Evolutionary conservation across 1,284 basidiomycete species (phyloP), one percentile per base, ranked within the genome.

Genomic region (Tetrapyrgos nigripes): DNA sequence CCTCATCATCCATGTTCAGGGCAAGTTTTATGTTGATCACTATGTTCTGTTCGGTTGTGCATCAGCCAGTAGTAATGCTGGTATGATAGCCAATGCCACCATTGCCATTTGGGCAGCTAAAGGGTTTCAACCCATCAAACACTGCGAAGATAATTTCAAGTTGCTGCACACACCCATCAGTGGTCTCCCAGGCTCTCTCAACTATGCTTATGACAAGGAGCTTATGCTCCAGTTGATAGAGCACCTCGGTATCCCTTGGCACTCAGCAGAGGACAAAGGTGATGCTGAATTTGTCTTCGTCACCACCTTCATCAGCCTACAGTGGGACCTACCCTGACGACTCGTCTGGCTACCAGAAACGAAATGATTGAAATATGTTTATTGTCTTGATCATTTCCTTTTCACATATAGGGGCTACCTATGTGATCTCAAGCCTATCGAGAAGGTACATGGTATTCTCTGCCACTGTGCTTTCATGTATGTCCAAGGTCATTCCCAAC

Each of bases 91-190:
- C 24, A 66, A 70, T 33, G 31, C 31, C 27, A 59, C 58, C 2
- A 51, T 66, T 4, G 64, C 61, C n/a, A 63, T 71, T 9, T 53
- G 68, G 27, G 54, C 46, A 2, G 43, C 62, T n/a, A 51, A 52
- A 3, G 31, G 27, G 3, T 17, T 29, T 55, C 1, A 40, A 53
- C 26, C 44, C 10, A n/a, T 45, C 44, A 10, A 37, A 3, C 67
- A 74, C 53, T 75, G 68, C 65, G 69, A 73, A 14, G 72, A 75
- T 50, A 72, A 74, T 53, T 55, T 68, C 26, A 40, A 23, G 1
- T 14, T 4, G 4, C 23, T 62, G 11, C 52, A 35, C 11, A n/a
- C n/a, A n/a, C n/a, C n/a, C 46, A 47, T 33, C 51, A 70, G n/a
- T 29, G n/a, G 21, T 14, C 13, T n/a, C n/a, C n/a, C n/a, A 5